A percentile compares a stretch with the other conserved stretches of the same genome.
Conservation (phyloP, 768 basidiomycete genomes). For the Amyloporia xantha region DNA sequence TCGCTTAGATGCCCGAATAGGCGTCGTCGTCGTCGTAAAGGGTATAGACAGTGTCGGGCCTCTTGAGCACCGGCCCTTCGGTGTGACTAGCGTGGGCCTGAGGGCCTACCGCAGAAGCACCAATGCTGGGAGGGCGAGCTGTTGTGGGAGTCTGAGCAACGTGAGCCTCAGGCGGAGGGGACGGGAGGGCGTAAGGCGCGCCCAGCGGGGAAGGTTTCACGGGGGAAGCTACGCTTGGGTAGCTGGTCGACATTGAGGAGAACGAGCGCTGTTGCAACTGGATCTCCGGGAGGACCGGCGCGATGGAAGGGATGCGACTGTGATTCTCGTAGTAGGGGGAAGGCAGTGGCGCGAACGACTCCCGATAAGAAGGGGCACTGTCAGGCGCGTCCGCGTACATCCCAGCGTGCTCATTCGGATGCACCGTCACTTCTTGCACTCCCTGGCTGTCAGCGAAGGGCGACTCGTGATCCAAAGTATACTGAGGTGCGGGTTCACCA, state of each 20-base stretch:
- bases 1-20: slow-evolving; percentile 56
- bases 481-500: background rate
- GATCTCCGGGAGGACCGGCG: slow-evolving; percentile 52
- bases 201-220: slow-evolving; percentile 21
- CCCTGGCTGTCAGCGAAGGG: slow-evolving; percentile 24
- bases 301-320: slow-evolving; percentile 41
- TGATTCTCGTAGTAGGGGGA: slow-evolving; percentile 26
- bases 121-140: background rate
- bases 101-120: background rate
- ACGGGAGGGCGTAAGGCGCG: slow-evolving; percentile 15
- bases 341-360: slow-evolving; percentile 16
- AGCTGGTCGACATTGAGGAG: slow-evolving; percentile 28
- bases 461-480: slow-evolving; percentile 16
- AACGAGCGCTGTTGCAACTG: slow-evolving; percentile 37
- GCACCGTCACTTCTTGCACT: slow-evolving; percentile 4
- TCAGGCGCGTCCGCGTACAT: slow-evolving; percentile 17
- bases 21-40: slow-evolving; percentile 60
- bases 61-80: slow-evolving; percentile 20
- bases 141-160: slow-evolving; percentile 10
- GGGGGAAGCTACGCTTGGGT: slow-evolving; percentile 15
- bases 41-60: slow-evolving; percentile 44
- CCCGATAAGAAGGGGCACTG: slow-evolving; percentile 20
- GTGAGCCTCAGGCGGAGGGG: slow-evolving; percentile 12
- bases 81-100: slow-evolving; percentile 3
- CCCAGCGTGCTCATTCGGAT: background rate